Base-by-base conservation (phyloP, 805 yeast species). In the Ogataea allantospora region DNA sequence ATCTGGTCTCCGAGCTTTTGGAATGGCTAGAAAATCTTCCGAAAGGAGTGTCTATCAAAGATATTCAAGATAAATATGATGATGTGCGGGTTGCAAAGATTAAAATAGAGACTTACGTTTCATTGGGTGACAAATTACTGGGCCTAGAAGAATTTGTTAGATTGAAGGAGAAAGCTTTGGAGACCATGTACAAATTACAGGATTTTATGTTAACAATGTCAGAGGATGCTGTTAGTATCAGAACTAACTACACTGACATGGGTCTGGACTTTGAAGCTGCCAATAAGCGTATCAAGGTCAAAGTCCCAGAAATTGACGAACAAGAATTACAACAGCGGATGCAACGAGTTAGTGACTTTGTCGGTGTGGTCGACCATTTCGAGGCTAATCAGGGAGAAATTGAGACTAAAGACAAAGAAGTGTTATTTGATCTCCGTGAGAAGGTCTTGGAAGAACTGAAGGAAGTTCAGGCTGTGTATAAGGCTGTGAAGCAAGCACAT, bases 21-120 rank as follows among this genome's bases (percentile, higher is more conserved):
- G 91, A 83, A 42, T 87, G 95, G 95, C 64, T 88, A 25, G 95
- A 87, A 33, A 77, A 75, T 50, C 88, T 78, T 12, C 71, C 86
- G 24, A 83, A 75, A 37, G 67, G 63, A 15, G 73, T 84, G 1
- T 46, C 58, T 0, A 31, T 62, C 9, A 55, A 63, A 15, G 73
- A 65, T 2, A 57, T 78, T 17, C 56, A 60, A 14, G 53, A 55
- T 3, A 72, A 58, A 48, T 42, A 59, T 40, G 54, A 65, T 42
- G 53, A 59, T 30, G 46, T 62, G 33, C 46, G 57, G 7, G 46
- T 40, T 0, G 44, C 61, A 14, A 58, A 54, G 29, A 48, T 47
- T 12, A 62, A 58, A 33, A 54, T 73, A 15, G 65, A 67, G 23
- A 54, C 62, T 4, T 66, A 60, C 35, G 49, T 75, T 12, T 63